Base-by-base conservation (phyloP, 1,139 yeast species). In the Nadsonia starkeyi-henricii region DNA sequence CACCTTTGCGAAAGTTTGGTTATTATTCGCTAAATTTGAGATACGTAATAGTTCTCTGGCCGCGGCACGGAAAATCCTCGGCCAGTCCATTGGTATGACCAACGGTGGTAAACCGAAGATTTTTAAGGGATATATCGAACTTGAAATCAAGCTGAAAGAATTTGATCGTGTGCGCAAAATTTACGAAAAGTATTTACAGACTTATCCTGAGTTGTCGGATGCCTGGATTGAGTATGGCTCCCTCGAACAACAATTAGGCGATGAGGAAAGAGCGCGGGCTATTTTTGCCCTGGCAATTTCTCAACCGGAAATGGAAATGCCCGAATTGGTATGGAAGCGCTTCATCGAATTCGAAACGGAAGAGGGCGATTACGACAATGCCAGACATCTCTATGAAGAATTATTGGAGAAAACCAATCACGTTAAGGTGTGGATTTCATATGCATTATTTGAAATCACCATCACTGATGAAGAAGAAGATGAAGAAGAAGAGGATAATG, bases 1-100 rank as follows among this genome's bases (percentile, higher is more conserved):
- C 55, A 75, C 85, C 0, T 83, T 85, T 59, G 79, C 80, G 4
- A 83, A 84, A 53, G 59, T 83, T 2, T 89, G 96, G 96, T 71
- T 78, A 3, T 64, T 73, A 52, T 80, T 65, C 62, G 81, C 88
- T 2, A 75, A 85, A 50, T 88, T 83, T 66, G 93, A 85, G 61
- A 64, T 88, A 3, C 71, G 97, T 41, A 78, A 79, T 42, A 68
- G 68, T 1, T 58, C 68, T 41, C 51, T 85, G 9, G 37, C 63
- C 0, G 62, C 62, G 7, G 88, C 91, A 2, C 70, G 97, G 37
- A 82, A 79, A 61, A 66, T 83, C 1, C 63, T 88, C 20, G 96
- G 97, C 0, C 69, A 73, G 48, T 75, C 85, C 0, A 70, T 91
- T 41, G 97, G 95, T 0, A 59, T 69, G 19, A 69, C 72, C 37